Percentiles rank a stretch among this genome's conserved stretches.
Conservation (phyloP, 306 rosid species). For the Fragaria iinumae region DNA sequence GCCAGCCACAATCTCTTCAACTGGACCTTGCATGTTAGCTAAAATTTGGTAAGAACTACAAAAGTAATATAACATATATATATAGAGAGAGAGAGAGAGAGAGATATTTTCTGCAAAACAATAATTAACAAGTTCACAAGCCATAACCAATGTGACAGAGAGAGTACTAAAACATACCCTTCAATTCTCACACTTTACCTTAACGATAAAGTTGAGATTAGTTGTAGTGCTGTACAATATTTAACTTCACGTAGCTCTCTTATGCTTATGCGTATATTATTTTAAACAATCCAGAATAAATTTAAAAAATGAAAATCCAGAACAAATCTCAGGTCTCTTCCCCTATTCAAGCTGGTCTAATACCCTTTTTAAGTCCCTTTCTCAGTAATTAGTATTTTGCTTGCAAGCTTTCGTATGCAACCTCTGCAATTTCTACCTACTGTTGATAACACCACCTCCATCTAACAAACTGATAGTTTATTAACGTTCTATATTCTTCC, state of each 20-base stretch:
- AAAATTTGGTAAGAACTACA: slow-evolving; percentile 10
- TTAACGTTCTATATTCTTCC: background rate
- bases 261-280: no score
- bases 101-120: no score
- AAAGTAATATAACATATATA: no score
- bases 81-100: no score
- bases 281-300: no score
- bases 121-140: no score
- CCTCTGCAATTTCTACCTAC: background rate
- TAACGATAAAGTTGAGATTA: background rate
- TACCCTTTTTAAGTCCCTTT: background rate
- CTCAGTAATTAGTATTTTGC: background rate
- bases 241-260: slow-evolving; percentile 5
- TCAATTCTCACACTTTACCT: background rate
- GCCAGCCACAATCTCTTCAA: slow-evolving; percentile 39
- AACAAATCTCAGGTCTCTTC: background rate
- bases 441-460: slow-evolving; percentile 15
- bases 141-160: no score
- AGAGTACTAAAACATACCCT: background rate
- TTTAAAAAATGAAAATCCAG: no score
- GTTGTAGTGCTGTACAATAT: background rate
- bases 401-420: background rate
- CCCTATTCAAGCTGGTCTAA: background rate
- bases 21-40: no score
- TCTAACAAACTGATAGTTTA: background rate